phyloP scores from a whole-genome alignment of 1,284 basidiomycete species.

The Cryptococcus sp. region DNA sequence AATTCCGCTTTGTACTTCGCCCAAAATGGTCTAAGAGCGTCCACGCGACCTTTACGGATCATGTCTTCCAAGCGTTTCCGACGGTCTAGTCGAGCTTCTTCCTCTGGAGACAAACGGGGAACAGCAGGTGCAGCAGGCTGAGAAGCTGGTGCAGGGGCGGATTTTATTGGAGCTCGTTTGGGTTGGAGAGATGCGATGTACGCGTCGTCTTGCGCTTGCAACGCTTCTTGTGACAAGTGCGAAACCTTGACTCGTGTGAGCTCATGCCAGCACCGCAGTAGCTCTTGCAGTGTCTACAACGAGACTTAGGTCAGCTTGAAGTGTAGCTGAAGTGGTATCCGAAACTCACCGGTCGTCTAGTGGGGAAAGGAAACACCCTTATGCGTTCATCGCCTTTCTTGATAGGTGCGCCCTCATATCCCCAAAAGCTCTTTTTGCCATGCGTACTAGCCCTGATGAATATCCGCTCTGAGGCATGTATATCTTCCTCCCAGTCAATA shows the following conservation, averaged over 20 bases:
- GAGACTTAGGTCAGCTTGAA: neutral
- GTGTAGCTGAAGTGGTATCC: neutral
- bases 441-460: slow-evolving; percentile 85
- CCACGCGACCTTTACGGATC: slow-evolving; percentile 79
- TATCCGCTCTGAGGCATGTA: slow-evolving; percentile 76
- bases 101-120: slow-evolving; percentile 71
- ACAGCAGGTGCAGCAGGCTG: slow-evolving; percentile 57
- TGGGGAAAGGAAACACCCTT: slow-evolving; percentile 89
- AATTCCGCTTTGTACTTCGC: slow-evolving; percentile 68
- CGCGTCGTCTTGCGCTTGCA: slow-evolving; percentile 81
- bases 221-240: slow-evolving; percentile 79
- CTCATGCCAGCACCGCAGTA: slow-evolving; percentile 83
- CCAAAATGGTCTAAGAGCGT: slow-evolving; percentile 77
- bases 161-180: slow-evolving; percentile 56
- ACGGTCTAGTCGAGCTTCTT: slow-evolving; percentile 72
- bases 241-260: slow-evolving; percentile 82
- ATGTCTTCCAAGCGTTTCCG: slow-evolving; percentile 83
- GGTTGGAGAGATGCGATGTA: slow-evolving; percentile 77
- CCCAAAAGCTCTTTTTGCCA: slow-evolving; percentile 82
- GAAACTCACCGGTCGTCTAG: slow-evolving; percentile 75
- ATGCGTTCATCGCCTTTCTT: slow-evolving; percentile 72
- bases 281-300: slow-evolving; percentile 81
- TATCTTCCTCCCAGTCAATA: slow-evolving; percentile 79
- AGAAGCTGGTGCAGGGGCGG: slow-evolving; percentile 46
- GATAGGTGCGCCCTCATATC: slow-evolving; percentile 72